Evolutionary conservation across 139 green algal species (phyloP).

Genomic region (Haematococcus lacustris): DNA sequence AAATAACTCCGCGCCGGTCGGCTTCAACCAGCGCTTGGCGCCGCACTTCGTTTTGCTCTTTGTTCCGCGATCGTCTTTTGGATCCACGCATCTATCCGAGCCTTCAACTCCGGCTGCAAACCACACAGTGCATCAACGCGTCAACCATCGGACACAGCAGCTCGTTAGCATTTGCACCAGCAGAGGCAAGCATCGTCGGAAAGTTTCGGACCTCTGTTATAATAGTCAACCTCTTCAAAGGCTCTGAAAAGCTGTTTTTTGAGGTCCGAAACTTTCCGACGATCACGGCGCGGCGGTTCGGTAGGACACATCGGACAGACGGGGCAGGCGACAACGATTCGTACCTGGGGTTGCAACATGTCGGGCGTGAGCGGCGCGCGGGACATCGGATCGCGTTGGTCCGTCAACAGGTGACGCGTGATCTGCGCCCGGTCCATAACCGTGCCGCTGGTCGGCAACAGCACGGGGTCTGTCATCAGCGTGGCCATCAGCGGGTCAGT

Average conservation of each 20-base stretch:
- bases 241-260: slow-evolving; percentile 2
- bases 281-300: too few species aligned
- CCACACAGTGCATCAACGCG: not conserved
- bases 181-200: not conserved
- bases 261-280: not conserved
- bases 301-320: not conserved
- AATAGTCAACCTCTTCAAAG: not conserved
- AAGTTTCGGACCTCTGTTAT: not conserved
- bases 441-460: slow-evolving; percentile 50
- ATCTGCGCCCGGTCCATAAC: slow-evolving; percentile 79
- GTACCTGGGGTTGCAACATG: slow-evolving; percentile 36
- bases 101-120: slow-evolving; percentile 63
- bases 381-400: slow-evolving; percentile 86
- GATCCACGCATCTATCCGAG: slow-evolving; percentile 69
- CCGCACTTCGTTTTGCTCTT: not conserved
- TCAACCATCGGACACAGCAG: not conserved
- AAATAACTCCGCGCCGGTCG: too few species aligned
- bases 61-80: slow-evolving; percentile 23
- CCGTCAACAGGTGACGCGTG: slow-evolving; percentile 77
- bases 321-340: slow-evolving; percentile 34
- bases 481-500: slow-evolving; percentile 78
- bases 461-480: slow-evolving; percentile 88
- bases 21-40: too few species aligned
- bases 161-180: not conserved
- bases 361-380: slow-evolving; percentile 53